phyloP scores from a whole-genome alignment of 2,329 filamentous ascomycete genomes.

The Zymoseptoria crescenta region DNA sequence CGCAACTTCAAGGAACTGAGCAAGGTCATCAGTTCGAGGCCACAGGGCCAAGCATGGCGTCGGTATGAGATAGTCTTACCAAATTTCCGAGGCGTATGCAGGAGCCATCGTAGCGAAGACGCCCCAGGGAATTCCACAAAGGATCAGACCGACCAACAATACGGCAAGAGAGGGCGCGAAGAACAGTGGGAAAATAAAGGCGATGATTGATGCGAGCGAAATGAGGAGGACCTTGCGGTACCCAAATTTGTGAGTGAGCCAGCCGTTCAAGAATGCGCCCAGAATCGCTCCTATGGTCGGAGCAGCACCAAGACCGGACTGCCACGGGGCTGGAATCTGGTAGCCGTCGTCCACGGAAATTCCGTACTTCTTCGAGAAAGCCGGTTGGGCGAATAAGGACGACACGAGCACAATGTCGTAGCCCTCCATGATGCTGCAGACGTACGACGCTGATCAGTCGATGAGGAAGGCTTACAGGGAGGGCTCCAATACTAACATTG shows the following conservation, averaged over 20 bases:
- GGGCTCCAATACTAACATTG: background rate
- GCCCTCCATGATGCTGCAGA: constrained; percentile 32
- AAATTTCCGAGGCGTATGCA: constrained; percentile 11
- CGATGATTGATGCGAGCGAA: constrained; percentile 46
- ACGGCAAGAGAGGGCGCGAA: constrained; percentile 30
- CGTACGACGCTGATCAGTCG: background rate
- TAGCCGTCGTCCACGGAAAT: constrained; percentile 33
- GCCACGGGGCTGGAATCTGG: constrained; percentile 49
- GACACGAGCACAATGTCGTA: constrained; percentile 33
- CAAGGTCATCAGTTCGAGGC: background rate
- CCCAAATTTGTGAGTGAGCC: constrained; percentile 48
- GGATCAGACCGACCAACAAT: constrained; percentile 28
- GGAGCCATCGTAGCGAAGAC: constrained; percentile 10
- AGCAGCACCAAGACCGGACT: constrained; percentile 49
- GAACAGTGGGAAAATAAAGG: constrained; percentile 46
- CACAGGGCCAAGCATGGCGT: background rate
- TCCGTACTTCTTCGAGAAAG: constrained; percentile 35
- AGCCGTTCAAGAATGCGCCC: constrained; percentile 59
- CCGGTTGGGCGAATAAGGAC: constrained; percentile 29
- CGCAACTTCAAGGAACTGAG: constrained; percentile 43
- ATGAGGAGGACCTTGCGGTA: constrained; percentile 48
- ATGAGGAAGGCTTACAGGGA: background rate
- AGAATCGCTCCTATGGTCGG: constrained; percentile 49
- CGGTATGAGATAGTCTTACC: background rate
- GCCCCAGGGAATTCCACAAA: constrained; percentile 37